Conservation (phyloP, 2,329 filamentous ascomycete genomes). For the Alternaria infectoria region DNA sequence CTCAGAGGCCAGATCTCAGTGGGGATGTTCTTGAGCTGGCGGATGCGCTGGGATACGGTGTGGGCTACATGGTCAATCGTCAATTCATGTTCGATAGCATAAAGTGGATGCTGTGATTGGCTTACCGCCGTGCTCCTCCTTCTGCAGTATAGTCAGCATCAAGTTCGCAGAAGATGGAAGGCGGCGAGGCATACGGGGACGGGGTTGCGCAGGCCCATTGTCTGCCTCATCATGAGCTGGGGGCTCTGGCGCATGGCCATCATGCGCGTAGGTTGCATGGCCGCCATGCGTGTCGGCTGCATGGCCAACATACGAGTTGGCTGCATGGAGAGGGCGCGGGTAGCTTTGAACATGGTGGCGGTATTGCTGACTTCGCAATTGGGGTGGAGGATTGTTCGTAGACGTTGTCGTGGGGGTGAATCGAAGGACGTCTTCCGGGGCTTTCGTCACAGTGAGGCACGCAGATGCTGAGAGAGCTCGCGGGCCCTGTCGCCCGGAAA, state of each 20-base stretch:
- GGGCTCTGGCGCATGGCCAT: constrained; percentile 47
- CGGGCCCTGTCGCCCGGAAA: constrained; percentile 35
- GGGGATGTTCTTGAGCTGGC: constrained; percentile 86
- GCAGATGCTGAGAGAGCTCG: constrained; percentile 25
- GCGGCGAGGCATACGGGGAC: constrained; percentile 68
- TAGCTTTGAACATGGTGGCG: constrained; percentile 43
- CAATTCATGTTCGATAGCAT: constrained; percentile 19
- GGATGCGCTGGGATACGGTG: constrained; percentile 94
- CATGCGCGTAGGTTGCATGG: constrained; percentile 51
- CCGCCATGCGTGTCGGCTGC: constrained; percentile 51
- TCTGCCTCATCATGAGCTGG: constrained; percentile 46
- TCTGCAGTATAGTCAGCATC: constrained; percentile 58
- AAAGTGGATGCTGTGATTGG: constrained; percentile 24
- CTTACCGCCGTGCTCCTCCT: constrained; percentile 69
- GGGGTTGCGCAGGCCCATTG: constrained; percentile 63
- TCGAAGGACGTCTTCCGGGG: constrained; percentile 33
- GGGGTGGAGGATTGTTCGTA: constrained; percentile 34
- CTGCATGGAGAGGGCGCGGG: constrained; percentile 49
- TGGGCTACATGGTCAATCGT: constrained; percentile 68
- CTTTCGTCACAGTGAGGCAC: constrained; percentile 35
- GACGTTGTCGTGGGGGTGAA: constrained; percentile 21
- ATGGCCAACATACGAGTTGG: constrained; percentile 50
- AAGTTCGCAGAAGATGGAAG: neutral
- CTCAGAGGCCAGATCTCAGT: constrained; percentile 94
- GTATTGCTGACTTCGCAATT: constrained; percentile 11